A percentile compares a stretch with the other conserved stretches of the same genome.
phyloP scores from a whole-genome alignment of 2,329 filamentous ascomycete genomes.

The Xylaria hypoxylon region DNA sequence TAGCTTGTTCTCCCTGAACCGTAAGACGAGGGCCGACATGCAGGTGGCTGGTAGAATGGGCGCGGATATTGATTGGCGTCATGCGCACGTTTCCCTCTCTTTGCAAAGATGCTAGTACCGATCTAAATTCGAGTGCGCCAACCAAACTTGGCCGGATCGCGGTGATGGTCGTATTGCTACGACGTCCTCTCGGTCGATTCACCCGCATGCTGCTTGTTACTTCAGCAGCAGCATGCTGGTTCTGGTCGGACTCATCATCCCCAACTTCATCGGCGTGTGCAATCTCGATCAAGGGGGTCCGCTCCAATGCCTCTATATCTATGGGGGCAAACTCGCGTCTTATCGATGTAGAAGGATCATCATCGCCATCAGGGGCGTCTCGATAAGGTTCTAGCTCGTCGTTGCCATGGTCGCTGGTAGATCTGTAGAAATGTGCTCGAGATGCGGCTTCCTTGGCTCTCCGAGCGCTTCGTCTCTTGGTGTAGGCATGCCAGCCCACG shows the following conservation, averaged over 20 bases:
- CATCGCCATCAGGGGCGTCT: conserved; percentile 70
- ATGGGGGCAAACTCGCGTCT: conserved; percentile 44
- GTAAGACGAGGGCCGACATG: conserved; percentile 19
- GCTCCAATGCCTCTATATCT: conserved; percentile 60
- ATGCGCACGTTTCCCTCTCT: conserved; percentile 81
- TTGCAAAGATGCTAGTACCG: conserved; percentile 87
- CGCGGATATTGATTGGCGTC: conserved; percentile 74
- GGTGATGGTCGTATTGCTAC: conserved; percentile 79
- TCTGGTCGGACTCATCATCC: conserved; percentile 67
- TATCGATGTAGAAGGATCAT: conserved; percentile 54
- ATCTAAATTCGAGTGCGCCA: conserved; percentile 92
- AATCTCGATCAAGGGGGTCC: conserved; percentile 61
- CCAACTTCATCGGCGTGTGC: conserved; percentile 56
- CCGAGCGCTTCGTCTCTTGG: conserved; percentile 69
- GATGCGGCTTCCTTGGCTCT: conserved; percentile 77
- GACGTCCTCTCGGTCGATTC: conserved; percentile 72
- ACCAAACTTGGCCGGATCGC: conserved; percentile 93
- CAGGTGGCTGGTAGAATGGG: conserved; percentile 73
- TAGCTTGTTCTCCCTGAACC: conserved; percentile 31
- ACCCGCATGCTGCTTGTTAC: conserved; percentile 94
- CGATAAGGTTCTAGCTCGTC: conserved; percentile 75
- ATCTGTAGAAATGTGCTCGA: conserved; percentile 77
- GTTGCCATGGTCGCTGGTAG: conserved; percentile 58
- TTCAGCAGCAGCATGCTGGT: conserved; percentile 77
- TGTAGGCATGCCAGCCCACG: conserved; percentile 91